Evolutionary conservation across 2,329 filamentous ascomycete species (phyloP).

Genomic region (Penicillium concentricum): DNA sequence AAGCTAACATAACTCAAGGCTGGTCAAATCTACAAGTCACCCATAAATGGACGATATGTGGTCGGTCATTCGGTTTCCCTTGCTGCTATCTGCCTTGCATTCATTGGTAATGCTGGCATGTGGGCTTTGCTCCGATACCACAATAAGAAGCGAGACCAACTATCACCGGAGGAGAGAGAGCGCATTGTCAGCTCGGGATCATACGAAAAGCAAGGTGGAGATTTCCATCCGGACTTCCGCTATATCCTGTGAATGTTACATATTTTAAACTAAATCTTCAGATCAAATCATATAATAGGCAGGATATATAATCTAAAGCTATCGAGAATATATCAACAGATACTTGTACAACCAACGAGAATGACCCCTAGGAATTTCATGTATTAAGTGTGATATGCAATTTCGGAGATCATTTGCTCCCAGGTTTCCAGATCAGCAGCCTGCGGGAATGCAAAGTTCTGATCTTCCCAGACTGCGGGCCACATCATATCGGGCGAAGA

Average conservation of each 20-base stretch:
- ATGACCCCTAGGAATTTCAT: neutral
- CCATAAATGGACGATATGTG: constrained; percentile 10
- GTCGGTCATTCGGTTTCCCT: constrained; percentile 13
- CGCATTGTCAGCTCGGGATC: constrained; percentile 6
- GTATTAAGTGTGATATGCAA: constrained; percentile 12
- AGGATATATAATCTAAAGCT: neutral
- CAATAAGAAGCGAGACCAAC: constrained; percentile 10
- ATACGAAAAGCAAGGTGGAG: constrained; percentile 14
- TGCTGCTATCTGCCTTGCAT: constrained; percentile 11
- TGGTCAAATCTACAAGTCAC: constrained; percentile 15
- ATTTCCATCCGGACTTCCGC: constrained; percentile 14
- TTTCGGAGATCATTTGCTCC: constrained; percentile 17
- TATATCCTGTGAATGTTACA: constrained; percentile 8
- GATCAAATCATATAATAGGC: neutral
- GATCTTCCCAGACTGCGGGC: constrained; percentile 12
- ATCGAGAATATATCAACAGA: neutral
- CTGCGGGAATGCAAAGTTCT: constrained; percentile 14
- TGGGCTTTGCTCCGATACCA: constrained; percentile 9
- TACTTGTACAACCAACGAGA: neutral
- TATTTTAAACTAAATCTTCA: neutral
- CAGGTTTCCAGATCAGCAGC: constrained; percentile 13
- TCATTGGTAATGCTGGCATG: constrained; percentile 11
- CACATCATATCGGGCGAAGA: constrained; percentile 12
- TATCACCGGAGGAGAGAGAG: constrained; percentile 10
- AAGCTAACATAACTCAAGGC: constrained; percentile 8